Base-by-base conservation (phyloP, 2,329 filamentous ascomycete genomes). In the Botryotinia globosa region DNA sequence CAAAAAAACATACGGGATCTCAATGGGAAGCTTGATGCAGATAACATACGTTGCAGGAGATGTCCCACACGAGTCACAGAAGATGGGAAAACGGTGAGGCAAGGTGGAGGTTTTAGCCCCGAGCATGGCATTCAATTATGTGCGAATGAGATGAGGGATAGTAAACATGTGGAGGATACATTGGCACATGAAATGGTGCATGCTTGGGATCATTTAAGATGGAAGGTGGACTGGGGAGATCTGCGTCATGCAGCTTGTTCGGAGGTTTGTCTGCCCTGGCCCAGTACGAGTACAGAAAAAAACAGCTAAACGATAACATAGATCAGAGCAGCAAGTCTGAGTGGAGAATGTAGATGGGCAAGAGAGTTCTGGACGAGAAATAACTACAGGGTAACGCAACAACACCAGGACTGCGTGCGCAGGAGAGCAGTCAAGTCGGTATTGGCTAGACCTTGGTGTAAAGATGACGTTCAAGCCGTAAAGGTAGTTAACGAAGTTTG, bases 161-260 rank as follows among this genome's bases (percentile, higher is more conserved):
- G 90, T 73, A 90, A 90, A 45, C 94, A 97, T 81, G 82, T 97
- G 77, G 96, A 99, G 84, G 96, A 99, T 81, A 97, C 94, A 18
- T 85, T 99, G 79, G 91, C 94, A 42, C 96, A 99, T 82, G 96
- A 99, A 84, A 97, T 99, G 94, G 92, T 99, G 70, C 96, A 99
- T 82, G 94, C 94, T 1, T 98, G 94, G 86, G 96, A 99, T 81
- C 92, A 97, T 81, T 80, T 98, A 77, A 85, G 95, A 75, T 99
- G 94, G 85, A 96, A 97, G 83, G 90, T 98, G 62, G 91, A 98
- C 80, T 93, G 92, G 85, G 82, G 85, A 89, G 85, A 94, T 81
- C 81, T 99, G 82, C 90, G 91, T 81, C 96, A 99, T 83, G 93
- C 94, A 51, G 96, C 96, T 72, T 99, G 96, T 82, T 92, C 94